Conservation (phyloP, 768 basidiomycete genomes). For the Amanita muscaria region DNA sequence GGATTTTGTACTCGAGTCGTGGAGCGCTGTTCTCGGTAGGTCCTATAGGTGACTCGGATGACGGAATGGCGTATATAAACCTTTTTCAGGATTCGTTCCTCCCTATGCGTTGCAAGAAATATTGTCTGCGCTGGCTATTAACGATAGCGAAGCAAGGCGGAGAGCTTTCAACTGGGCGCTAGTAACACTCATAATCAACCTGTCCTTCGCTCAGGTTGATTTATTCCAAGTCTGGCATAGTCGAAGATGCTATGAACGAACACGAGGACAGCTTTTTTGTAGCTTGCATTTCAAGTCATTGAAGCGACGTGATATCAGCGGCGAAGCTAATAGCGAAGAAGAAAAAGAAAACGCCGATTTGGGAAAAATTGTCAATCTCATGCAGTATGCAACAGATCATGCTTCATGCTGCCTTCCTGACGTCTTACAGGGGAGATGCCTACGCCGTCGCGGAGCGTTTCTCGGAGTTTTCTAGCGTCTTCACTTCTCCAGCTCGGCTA, state of each 20-base stretch:
- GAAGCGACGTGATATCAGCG: slow-evolving; percentile 48
- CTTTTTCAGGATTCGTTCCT: slow-evolving; percentile 63
- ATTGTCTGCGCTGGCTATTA: slow-evolving; percentile 37
- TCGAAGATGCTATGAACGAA: slow-evolving; percentile 61
- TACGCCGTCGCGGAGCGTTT: slow-evolving; percentile 65
- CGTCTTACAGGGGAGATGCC: slow-evolving; percentile 46
- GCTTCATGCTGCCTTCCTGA: slow-evolving; percentile 6
- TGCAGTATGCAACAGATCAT: slow-evolving; percentile 43
- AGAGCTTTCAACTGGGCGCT: slow-evolving; percentile 53
- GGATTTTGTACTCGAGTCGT: slow-evolving; percentile 48
- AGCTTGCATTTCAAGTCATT: slow-evolving; percentile 62
- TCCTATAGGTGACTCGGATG: too few relatives aligned
- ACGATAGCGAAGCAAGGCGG: slow-evolving; percentile 30
- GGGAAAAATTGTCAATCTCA: slow-evolving; percentile 67
- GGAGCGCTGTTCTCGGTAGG: slow-evolving; percentile 46
- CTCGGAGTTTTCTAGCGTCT: slow-evolving; percentile 64
- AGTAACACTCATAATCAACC: slow-evolving; percentile 49
- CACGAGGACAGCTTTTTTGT: slow-evolving; percentile 64
- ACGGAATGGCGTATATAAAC: too few relatives aligned
- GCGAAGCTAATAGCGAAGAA: slow-evolving; percentile 28
- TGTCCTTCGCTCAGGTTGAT: slow-evolving; percentile 62
- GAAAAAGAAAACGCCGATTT: slow-evolving; percentile 43
- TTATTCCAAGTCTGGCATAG: slow-evolving; percentile 59
- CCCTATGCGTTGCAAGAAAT: slow-evolving; percentile 59
- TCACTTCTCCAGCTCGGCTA: slow-evolving; percentile 53